Evolutionary conservation across 108 stramenopile species (phyloP), one percentile per base, ranked within the genome.

Genomic region (Skeletonema menzelii): DNA sequence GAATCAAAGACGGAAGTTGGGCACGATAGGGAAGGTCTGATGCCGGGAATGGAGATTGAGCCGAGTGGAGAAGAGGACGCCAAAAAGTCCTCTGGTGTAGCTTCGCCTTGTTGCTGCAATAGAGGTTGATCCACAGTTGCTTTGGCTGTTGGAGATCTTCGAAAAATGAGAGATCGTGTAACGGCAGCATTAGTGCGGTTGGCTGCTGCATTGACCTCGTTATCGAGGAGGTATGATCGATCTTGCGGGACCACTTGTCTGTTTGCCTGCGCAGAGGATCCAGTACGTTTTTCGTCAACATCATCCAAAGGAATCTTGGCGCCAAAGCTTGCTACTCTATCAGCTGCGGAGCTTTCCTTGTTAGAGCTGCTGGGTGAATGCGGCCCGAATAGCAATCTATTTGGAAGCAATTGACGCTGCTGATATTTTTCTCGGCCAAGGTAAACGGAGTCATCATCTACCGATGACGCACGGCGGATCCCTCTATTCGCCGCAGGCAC

Each of bases 1-100:
- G 32, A 34, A 31, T 60, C 59, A 35, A 60, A 60, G 32, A 60
- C 24, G 31, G 32, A 17, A 17, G 59, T 60, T 31, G 59, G 59
- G 20, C 59, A 60, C 11, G 32, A 34, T 20, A 60, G 28, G 27
- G 32, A 34, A 19, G 59, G 31, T 24, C 59, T 17, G 12, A 60
- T 60, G 17, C 17, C 31, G 2, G 59, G 59, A 10, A 60, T 60
- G 17, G 32, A 60, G 59, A 60, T 24, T 8, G 49, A 22, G 19
- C 49, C 49, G 49, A 24, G 49, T 53, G 49, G 49, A 53, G 49
- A 22, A 53, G 49, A 53, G 22, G 49, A 53, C 49, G 22, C 20
- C 49, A 53, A 53, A 53, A 24, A 53, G 49, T 53, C 24, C 19
- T 8, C 49, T 53, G 49, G 49, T 22, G 49, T 53, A 53, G 20